phyloP scores from a whole-genome alignment of 768 basidiomycete species.

The Phaeotremella skinneri region DNA sequence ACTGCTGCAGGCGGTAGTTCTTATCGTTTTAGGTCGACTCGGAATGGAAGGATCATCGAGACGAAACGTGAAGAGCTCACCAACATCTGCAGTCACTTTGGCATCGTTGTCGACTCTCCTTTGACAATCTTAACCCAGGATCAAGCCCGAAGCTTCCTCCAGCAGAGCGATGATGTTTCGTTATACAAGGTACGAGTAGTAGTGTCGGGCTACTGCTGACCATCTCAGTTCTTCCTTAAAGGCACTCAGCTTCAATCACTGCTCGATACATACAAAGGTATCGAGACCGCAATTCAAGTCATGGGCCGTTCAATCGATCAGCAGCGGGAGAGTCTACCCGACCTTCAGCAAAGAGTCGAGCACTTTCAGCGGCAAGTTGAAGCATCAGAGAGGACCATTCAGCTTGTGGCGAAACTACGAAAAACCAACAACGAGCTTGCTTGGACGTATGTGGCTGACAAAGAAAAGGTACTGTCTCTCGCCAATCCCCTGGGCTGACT shows the following conservation, averaged over 20 bases:
- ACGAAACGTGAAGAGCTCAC: conserved; percentile 79
- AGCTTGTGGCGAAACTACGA: conserved; percentile 66
- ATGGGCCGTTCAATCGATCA: conserved; percentile 2
- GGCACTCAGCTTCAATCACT: conserved; percentile 90
- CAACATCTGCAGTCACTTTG: conserved; percentile 90
- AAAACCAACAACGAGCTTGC: conserved; percentile 76
- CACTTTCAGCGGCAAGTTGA: conserved; percentile 64
- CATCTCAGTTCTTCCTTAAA: conserved; percentile 77
- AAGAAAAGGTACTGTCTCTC: conserved; percentile 59
- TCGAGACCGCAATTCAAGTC: conserved; percentile 66
- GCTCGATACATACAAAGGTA: conserved; percentile 76
- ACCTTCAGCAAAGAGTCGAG: conserved; percentile 62
- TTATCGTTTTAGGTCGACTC: conserved; percentile 75
- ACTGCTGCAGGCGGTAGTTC: conserved; percentile 68
- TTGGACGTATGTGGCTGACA: conserved; percentile 77
- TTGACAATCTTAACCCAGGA: conserved; percentile 75
- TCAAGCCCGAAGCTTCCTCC: conserved; percentile 76
- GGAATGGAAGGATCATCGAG: conserved; percentile 65
- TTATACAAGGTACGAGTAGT: conserved; percentile 73
- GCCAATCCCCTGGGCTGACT: conserved; percentile 32
- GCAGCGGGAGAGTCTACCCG: conserved; percentile 63
- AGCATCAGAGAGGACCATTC: conserved; percentile 71
- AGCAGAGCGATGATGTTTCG: conserved; percentile 71
- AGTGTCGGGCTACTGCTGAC: conserved; percentile 10
- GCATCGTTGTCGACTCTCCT: conserved; percentile 71